Evolutionary conservation across 2,329 filamentous ascomycete genomes (phyloP), one percentile per base, ranked within the genome.

Genomic region (Colletotrichum theobromicola): DNA sequence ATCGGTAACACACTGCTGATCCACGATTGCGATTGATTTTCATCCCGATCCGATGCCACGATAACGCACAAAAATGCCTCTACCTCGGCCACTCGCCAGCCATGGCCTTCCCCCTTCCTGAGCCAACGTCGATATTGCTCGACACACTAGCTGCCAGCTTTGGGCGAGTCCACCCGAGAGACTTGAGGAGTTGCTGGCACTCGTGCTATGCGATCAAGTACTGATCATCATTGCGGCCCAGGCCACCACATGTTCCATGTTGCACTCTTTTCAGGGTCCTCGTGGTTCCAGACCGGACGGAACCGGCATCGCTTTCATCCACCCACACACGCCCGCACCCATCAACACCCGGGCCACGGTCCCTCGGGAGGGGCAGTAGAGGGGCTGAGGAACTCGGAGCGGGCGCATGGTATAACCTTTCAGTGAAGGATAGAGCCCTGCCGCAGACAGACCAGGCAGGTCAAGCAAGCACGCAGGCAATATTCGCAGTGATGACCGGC

Each of bases 61-160:
- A 75, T 50, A 75, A 67, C 42, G 57, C 28, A 37, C 50, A 64
- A 53, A 58, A 72, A 72, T 63, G 32, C 72, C 72, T 75, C 63
- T 72, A 21, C 46, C 68, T 61, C 63, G 70, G 26, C 58, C 67
- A 42, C 34, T 64, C 15, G 58, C 50, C 26, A 24, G 34, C 42
- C 61, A 18, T 30, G 50, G 53, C 42, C n/a, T 66, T 24, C 42
- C 67, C 24, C 60, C 71, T 37, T 73, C 32, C 24, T 35, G 53
- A 55, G 50, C 66, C 67, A 70, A 55, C 61, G 55, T 37, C 9
- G 21, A 66, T 21, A 57, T 55, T 67, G 32, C 61, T 62, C 9
- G 32, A 57, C 53, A 42, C 53, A 71, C 53, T 26, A 15, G 30
- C 30, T 13, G 55, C n/a, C 26, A 35, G 66, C 61, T n/a, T 61